Evolutionary conservation across 352 stramenopile species (phyloP).

Genomic region (Globisporangium mamillatum): DNA sequence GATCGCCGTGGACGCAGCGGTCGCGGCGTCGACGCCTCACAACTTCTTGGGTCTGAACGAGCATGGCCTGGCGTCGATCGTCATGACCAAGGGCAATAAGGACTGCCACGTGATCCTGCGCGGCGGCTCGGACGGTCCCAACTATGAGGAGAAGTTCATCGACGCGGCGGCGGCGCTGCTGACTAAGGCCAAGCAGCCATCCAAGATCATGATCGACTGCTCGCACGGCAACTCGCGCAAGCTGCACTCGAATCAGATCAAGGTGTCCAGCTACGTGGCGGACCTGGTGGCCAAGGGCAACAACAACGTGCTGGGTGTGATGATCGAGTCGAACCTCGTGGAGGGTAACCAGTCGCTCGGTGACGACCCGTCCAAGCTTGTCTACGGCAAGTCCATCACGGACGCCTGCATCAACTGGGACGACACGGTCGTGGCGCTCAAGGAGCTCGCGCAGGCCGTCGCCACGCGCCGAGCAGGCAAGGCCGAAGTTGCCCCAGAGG

Average conservation of each 20-base stretch:
- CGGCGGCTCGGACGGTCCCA: slow-evolving; percentile 70
- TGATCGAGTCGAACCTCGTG: slow-evolving; percentile 88
- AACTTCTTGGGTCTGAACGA: slow-evolving; percentile 83
- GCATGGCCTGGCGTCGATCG: slow-evolving; percentile 76
- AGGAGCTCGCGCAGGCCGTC: slow-evolving; percentile 56
- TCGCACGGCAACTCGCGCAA: slow-evolving; percentile 88
- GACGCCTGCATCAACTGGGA: slow-evolving; percentile 86
- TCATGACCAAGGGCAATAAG: slow-evolving; percentile 82
- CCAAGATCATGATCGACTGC: slow-evolving; percentile 88
- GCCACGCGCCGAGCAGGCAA: slow-evolving; percentile 34
- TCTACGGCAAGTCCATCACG: slow-evolving; percentile 87
- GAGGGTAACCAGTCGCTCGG: slow-evolving; percentile 82
- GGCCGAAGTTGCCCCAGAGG: not conserved
- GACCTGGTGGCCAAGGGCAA: slow-evolving; percentile 62
- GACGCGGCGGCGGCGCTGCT: slow-evolving; percentile 57
- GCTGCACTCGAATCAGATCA: slow-evolving; percentile 78
- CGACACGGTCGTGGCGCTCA: slow-evolving; percentile 64
- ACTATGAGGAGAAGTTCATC: slow-evolving; percentile 79
- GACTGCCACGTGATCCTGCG: slow-evolving; percentile 86
- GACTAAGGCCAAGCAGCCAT: slow-evolving; percentile 57
- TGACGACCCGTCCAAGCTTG: slow-evolving; percentile 62
- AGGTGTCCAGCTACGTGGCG: slow-evolving; percentile 69
- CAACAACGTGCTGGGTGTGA: slow-evolving; percentile 72
- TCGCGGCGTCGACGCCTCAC: slow-evolving; percentile 69
- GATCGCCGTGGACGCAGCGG: slow-evolving; percentile 73